Base-by-base conservation (phyloP, 129 eudicot species). In the Deinandra increscens region DNA sequence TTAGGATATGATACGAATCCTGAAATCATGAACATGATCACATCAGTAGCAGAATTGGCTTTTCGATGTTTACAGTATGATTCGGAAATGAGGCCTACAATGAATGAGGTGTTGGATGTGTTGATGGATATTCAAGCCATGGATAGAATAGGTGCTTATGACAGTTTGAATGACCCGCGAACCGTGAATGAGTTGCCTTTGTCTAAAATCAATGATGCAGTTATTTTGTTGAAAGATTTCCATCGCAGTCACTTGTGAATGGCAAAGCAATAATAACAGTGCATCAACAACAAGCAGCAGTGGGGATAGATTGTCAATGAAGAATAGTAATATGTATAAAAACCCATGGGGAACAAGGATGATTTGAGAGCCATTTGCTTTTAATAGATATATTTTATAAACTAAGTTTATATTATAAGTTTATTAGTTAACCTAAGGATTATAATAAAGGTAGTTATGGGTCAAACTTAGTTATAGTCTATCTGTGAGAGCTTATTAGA, bases 1-100 rank as follows among this genome's bases (percentile, higher is more conserved):
- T 79, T 88, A 1, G 90, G 90, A 56, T 84, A 71, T 22, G 73
- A 64, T 14, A 50, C 83, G 6, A 87, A 86, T 67, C 23, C 77
- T 39, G 73, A 56, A 18, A 75, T 79, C 14, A 72, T 55, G 68
- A 72, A n/a, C n/a, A n/a, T n/a, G n/a, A n/a, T n/a, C n/a, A n/a
- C n/a, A n/a, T n/a, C n/a, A n/a, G n/a, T n/a, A n/a, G n/a, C n/a
- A n/a, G n/a, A n/a, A n/a, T n/a, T n/a, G n/a, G n/a, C n/a, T n/a
- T n/a, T n/a, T n/a, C n/a, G n/a, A n/a, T n/a, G n/a, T n/a, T n/a
- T n/a, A n/a, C n/a, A n/a, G n/a, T n/a, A n/a, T n/a, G n/a, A n/a
- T n/a, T n/a, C n/a, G n/a, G n/a, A n/a, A n/a, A n/a, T n/a, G n/a
- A n/a, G n/a, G n/a, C n/a, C n/a, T n/a, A n/a, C n/a, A n/a, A n/a